Percentiles rank a stretch among this genome's conserved stretches.
phyloP scores from a whole-genome alignment of 805 yeast genomes.

The Ogataea haglerorum region DNA sequence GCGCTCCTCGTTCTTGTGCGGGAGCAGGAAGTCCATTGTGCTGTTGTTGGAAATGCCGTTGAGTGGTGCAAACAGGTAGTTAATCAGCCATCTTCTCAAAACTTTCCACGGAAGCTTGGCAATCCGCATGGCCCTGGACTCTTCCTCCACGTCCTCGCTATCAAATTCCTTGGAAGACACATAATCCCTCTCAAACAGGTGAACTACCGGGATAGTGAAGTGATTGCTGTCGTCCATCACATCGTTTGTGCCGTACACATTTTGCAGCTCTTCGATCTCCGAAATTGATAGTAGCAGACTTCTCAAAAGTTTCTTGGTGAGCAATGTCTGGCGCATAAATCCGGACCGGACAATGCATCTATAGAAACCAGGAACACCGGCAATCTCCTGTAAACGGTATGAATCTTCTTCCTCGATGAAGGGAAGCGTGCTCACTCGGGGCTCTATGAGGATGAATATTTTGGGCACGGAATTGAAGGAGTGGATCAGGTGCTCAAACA shows the following conservation, averaged over 20 bases:
- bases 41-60: conserved; percentile 19
- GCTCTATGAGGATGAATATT: conserved; percentile 42
- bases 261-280: conserved; percentile 10
- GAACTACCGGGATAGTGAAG: conserved; percentile 24
- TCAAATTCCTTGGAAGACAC: conserved; percentile 15
- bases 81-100: conserved; percentile 12
- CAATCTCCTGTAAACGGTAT: conserved; percentile 38
- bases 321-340: conserved; percentile 39
- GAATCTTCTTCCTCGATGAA: conserved; percentile 39
- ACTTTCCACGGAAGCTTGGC: conserved; percentile 4
- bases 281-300: conserved; percentile 18
- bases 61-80: conserved; percentile 18
- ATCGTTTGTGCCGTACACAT: conserved; percentile 9
- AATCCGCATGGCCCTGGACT: background rate
- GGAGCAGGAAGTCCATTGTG: conserved; percentile 20
- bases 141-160: conserved; percentile 2
- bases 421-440: conserved; percentile 42
- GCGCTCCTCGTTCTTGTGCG: conserved; percentile 8
- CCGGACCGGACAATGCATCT: conserved; percentile 49
- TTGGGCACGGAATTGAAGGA: conserved; percentile 43
- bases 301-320: conserved; percentile 22
- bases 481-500: conserved; percentile 37
- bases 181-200: conserved; percentile 26
- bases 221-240: conserved; percentile 7
- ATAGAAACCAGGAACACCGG: conserved; percentile 42